These are phyloP conservation scores for Favolaschia claudopus DNA, from an alignment of 768 basidiomycete species.

Conservation along the genomic window DNA sequence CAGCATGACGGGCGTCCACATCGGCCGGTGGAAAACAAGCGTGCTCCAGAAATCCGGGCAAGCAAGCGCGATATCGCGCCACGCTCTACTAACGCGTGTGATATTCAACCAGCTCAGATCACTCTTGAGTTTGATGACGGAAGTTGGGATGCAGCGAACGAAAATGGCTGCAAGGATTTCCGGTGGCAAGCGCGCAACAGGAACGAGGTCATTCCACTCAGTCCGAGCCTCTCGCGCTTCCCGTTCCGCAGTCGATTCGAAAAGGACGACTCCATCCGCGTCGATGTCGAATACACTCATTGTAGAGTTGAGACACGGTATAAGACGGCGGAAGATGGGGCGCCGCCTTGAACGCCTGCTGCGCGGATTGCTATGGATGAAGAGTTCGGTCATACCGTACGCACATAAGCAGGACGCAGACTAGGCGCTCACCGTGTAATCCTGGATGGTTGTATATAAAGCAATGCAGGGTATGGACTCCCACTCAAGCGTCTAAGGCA, in stretches of 20 bases:
- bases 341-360: too few relatives aligned
- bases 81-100: slow-evolving; percentile 17
- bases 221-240: slow-evolving; percentile 8
- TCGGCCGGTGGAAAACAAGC: slow-evolving; percentile 20
- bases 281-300: neutral
- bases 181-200: slow-evolving; percentile 23
- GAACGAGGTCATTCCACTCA: slow-evolving; percentile 11
- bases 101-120: slow-evolving; percentile 25
- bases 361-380: too few relatives aligned
- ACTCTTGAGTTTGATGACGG: neutral
- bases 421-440: too few relatives aligned
- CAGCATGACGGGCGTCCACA: slow-evolving; percentile 27
- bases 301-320: too few relatives aligned
- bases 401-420: too few relatives aligned
- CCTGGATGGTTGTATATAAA: too few relatives aligned
- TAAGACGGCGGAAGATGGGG: too few relatives aligned
- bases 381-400: too few relatives aligned
- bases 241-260: slow-evolving; percentile 7
- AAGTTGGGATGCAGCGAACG: slow-evolving; percentile 23
- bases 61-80: slow-evolving; percentile 23
- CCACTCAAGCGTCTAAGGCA: too few relatives aligned
- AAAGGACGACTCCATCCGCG: neutral
- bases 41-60: slow-evolving; percentile 27
- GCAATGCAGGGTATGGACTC: too few relatives aligned
- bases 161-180: slow-evolving; percentile 29